phyloP scores from a whole-genome alignment of 225 moss, liverwort and hornwort species.

The Rhytidiadelphus loreus region DNA sequence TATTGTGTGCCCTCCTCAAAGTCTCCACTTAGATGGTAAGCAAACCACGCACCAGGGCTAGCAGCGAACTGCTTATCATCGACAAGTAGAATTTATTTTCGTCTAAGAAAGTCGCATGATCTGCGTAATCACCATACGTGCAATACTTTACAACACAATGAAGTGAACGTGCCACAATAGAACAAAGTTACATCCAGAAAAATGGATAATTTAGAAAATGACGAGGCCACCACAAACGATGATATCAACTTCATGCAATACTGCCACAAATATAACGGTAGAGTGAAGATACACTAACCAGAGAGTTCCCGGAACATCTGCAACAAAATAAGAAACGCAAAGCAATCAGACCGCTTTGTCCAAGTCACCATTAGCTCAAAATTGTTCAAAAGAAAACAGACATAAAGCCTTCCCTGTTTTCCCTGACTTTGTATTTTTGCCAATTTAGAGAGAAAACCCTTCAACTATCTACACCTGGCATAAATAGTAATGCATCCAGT shows the following conservation, averaged over 20 bases:
- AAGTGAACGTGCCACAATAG: background rate
- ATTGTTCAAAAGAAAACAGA: background rate
- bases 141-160: background rate
- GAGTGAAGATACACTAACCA: conserved; percentile 14
- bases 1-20: background rate
- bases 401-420: background rate
- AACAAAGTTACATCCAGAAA: background rate
- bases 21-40: background rate
- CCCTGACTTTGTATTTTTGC: background rate
- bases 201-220: background rate
- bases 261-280: background rate
- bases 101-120: conserved; percentile 31
- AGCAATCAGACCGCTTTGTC: background rate
- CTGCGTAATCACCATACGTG: conserved; percentile 12
- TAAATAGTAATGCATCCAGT: background rate
- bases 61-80: conserved; percentile 42
- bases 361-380: background rate
- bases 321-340: background rate
- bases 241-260: background rate
- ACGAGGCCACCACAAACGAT: background rate
- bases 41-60: conserved; percentile 45
- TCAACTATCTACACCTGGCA: background rate
- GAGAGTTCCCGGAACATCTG: conserved; percentile 44
- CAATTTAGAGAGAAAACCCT: background rate
- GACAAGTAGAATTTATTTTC: conserved; percentile 35